Conservation (phyloP, 2,329 filamentous ascomycete species). For the Curvularia sp. region DNA sequence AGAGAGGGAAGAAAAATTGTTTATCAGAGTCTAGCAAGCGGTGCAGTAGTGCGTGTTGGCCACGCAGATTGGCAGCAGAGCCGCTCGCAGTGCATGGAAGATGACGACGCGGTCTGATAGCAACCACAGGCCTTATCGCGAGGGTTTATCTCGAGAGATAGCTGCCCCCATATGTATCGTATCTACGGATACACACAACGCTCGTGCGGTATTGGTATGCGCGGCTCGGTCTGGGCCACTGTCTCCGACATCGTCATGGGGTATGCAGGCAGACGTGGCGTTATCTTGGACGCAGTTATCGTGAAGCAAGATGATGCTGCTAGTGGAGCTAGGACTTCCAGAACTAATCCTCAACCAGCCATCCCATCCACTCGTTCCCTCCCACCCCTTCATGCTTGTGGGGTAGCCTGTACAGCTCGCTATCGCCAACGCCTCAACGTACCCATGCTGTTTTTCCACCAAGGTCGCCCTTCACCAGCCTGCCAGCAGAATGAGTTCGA, state of each 20-base stretch:
- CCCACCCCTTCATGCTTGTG: constrained; percentile 25
- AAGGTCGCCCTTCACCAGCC: constrained; percentile 12
- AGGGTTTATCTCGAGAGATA: constrained; percentile 4
- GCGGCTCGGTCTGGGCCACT: constrained; percentile 1
- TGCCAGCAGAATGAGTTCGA: constrained; percentile 13
- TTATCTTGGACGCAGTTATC: constrained; percentile 30
- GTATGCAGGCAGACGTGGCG: constrained; percentile 26
- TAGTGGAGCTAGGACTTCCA: constrained; percentile 10
- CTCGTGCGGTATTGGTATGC: constrained; percentile 8
- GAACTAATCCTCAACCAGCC: constrained; percentile 20
- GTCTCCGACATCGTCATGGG: constrained; percentile 25
- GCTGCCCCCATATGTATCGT: neutral
- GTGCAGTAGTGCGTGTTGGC: constrained; percentile 10
- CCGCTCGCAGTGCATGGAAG: constrained; percentile 1
- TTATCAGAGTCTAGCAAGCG: neutral
- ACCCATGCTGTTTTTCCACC: constrained; percentile 15
- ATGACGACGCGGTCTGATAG: neutral
- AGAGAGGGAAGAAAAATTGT: neutral
- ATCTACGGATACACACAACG: neutral
- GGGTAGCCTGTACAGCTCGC: constrained; percentile 25
- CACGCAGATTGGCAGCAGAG: constrained; percentile 11
- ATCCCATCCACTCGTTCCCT: constrained; percentile 21
- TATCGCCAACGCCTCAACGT: constrained; percentile 21
- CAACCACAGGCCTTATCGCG: neutral
- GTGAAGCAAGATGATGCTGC: constrained; percentile 32